These are phyloP conservation scores for Clitopilus hobsonii DNA, from an alignment of 768 basidiomycete genomes.

Conservation along the genomic window DNA sequence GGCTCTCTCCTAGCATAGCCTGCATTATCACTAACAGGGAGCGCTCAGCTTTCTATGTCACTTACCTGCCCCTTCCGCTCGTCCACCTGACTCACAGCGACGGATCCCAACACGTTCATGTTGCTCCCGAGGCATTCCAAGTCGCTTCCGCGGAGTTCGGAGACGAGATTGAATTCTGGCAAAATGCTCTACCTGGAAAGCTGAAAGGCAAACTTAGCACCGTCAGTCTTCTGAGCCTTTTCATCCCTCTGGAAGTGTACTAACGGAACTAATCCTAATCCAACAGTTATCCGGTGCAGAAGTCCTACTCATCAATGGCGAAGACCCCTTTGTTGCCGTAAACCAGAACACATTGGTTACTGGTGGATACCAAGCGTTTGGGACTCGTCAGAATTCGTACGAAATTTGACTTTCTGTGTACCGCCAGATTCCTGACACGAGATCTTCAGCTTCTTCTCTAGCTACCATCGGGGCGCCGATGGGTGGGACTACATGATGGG, in stretches of 20 bases:
- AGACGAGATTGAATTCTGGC: slow-evolving; percentile 51
- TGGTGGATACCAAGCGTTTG: slow-evolving; percentile 50
- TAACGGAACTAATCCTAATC: background rate
- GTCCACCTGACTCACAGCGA: slow-evolving; percentile 39
- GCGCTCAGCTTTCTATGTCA: slow-evolving; percentile 33
- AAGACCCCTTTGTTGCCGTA: slow-evolving; percentile 46
- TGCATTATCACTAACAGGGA: background rate
- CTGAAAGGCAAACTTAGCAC: slow-evolving; percentile 43
- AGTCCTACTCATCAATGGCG: slow-evolving; percentile 49
- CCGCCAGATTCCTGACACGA: background rate
- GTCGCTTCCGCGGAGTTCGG: slow-evolving; percentile 47
- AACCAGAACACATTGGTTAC: slow-evolving; percentile 47
- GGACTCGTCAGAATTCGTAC: slow-evolving; percentile 44
- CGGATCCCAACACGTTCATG: slow-evolving; percentile 45
- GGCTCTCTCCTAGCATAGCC: background rate
- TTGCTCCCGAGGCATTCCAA: slow-evolving; percentile 49
- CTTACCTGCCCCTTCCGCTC: slow-evolving; percentile 46
- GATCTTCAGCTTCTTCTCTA: slow-evolving; percentile 39
- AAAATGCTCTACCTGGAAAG: slow-evolving; percentile 40
- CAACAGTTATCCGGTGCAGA: slow-evolving; percentile 42
- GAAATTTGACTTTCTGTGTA: slow-evolving; percentile 10
- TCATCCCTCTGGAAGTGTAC: background rate
- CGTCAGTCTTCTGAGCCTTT: slow-evolving; percentile 20
- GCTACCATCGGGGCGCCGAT: slow-evolving; percentile 30
- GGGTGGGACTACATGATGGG: slow-evolving; percentile 45